Evolutionary conservation across 202 grass and related monocot genomes (phyloP), one percentile per base, ranked within the genome.

Genomic region (Elaeis oleifera): DNA sequence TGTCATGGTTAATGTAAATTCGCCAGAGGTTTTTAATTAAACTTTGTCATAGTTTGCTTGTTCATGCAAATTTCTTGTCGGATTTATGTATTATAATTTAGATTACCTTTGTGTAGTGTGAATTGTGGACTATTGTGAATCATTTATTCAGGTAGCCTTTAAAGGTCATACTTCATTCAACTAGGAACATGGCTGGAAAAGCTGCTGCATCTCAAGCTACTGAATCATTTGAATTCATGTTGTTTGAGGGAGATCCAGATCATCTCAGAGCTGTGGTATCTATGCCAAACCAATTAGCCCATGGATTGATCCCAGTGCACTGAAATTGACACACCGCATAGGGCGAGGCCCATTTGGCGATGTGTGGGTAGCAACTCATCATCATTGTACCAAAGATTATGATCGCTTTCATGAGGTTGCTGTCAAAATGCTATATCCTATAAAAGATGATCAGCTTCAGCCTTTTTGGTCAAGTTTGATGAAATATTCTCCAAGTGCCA

Each of bases 331-430:
- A 77, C 94, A 99, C 70, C 67, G 94, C 51, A 94, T 99, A 55
- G 94, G 94, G 31, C 81, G 94, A 73, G 94, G 94, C 16, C 84
- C 76, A 17, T 99, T 89, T 27, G 94, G 94, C 23, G 94, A 94
- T 63, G 85, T 89, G 0, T 99, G 94, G 88, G 92, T 99, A 54
- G 94, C 94, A n/a, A 94, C 94, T 53, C 94, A 83, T 64, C 94
- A 99, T 61, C 78, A 78, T 57, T 69, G 66, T 29, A 83, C 75
- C 0, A 68, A 84, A 63, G 85, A 88, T 49, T 76, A 89, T n/a
- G 83, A 85, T 26, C 77, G 73, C 16, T 87, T 84, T 63, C 88
- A 94, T 1, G 94, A 99, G 81, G 88, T 99, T 2, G 80, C 83
- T 4, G 85, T 99, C 74, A 99, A 99, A 83, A 99, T 89, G 85